These are phyloP conservation scores for Mucor plumbeus DNA, from an alignment of 371 early-diverging fungal genomes.

Conservation along the genomic window DNA sequence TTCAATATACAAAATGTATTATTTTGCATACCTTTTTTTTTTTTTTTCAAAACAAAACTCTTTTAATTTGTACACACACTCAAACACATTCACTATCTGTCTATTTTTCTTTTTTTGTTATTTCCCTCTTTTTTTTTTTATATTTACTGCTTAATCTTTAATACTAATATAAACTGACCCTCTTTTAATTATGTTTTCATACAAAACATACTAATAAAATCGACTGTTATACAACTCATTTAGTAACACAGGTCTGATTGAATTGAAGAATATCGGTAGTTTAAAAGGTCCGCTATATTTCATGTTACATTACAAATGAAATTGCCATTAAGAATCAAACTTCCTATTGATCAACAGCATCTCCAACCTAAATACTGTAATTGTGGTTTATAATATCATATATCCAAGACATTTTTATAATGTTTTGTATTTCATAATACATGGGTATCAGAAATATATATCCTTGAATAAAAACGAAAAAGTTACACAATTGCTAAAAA, in stretches of 20 bases:
- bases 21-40: not conserved
- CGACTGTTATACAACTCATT: not conserved
- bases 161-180: not conserved
- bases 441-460: not conserved
- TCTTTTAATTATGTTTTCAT: not conserved
- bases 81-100: not conserved
- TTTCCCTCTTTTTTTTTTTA: not conserved
- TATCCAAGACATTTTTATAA: not conserved
- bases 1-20: not conserved
- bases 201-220: not conserved
- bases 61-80: not conserved
- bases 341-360: slow-evolving; percentile 3
- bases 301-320: not conserved
- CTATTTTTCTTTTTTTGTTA: not conserved
- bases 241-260: too few relatives aligned
- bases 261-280: not conserved
- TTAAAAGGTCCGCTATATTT: not conserved
- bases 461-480: not conserved
- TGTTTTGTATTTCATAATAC: not conserved
- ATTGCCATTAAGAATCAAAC: not conserved
- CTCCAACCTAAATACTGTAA: not conserved
- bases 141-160: slow-evolving; percentile 5
- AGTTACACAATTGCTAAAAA: not conserved
- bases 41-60: not conserved
- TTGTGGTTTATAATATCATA: not conserved